Evolutionary conservation across 2,329 filamentous ascomycete species (phyloP), one percentile per base, ranked within the genome.

Genomic region (Aspergillus piperis): DNA sequence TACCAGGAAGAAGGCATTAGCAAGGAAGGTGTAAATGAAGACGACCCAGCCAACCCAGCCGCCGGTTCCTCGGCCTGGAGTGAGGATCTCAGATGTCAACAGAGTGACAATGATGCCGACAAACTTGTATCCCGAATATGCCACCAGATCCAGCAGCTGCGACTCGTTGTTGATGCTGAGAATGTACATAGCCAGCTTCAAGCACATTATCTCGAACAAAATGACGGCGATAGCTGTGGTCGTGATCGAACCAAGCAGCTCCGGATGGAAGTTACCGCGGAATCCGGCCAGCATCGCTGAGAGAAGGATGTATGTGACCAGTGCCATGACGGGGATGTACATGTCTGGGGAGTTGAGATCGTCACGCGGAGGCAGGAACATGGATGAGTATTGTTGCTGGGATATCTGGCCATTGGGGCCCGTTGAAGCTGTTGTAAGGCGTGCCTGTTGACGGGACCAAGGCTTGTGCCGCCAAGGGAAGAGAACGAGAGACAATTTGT

Each of bases 291-390:
- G 84, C 44, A 98, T 84, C 0, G 94, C 95, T 5, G 91, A 96
- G 10, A 99, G 85, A 36, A 99, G 88, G 66, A 99, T 96, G 77
- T 99, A 99, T 23, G 95, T 99, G 50, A 98, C 92, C 56, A 99
- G 83, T 1, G 95, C 94, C 95, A 99, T 99, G 71, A 96, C 90
- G 61, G 93, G 93, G 70, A 99, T 99, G 80, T 99, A 99, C 93
- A 99, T 98, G 79, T 99, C 95, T 15, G 96, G 95, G 66, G 92
- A 96, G 79, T 99, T 99, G 77, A 98, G 83, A 73, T 99, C 95
- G 76, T 99, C 94, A 65, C 95, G 86, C 2, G 95, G 95, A 5
- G 95, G 92, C 7, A 97, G 84, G 78, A 95, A 99, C 73, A 78
- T 80, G 59, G 79, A 81, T 30, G 76, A 79, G 65, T 81, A 81